Evolutionary conservation across 23 red algal genomes (phyloP), one percentile per base, ranked within the genome.

Genomic region (Chondrus crispus): DNA sequence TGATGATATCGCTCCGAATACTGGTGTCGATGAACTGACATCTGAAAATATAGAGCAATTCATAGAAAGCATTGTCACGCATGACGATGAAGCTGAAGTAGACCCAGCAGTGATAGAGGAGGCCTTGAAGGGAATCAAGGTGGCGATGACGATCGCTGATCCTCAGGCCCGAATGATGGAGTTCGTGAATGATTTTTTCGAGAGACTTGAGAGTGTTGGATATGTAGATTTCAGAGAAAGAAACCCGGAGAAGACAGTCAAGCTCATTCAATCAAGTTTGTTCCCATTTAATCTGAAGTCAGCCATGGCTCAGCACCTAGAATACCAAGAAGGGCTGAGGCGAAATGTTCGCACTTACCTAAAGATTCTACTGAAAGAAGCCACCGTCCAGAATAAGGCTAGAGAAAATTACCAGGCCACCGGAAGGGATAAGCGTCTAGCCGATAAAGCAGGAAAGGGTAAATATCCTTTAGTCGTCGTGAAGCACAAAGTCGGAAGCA

Each of bases 21-120:
- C 20, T 9, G 9, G n/a, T 11, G 46, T 83, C 9, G 46, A 83
- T 8, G 1, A 83, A 22, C 22, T 83, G 14, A 83, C 78, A 20
- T 54, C 46, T 16, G 78, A 62, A 13, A 20, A 83, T 22, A 83
- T 83, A 10, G 51, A 83, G 32, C 55, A 83, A 24, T 83, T 83
- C 52, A 62, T 83, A 26, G 43, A 14, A 48, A 0, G 8, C 28
- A 2, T 77, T 24, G 24, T 77, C 19, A 8, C 18, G 18, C 60
- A 66, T 66, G 18, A 8, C 26, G 71, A 76, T 10, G 20, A 35
- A 8, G 44, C 71, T 26, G 71, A 77, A 46, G 71, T 47, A 11
- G 46, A 83, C 51, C 78, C 51, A 11, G 51, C 8, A 20, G 78
- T 60, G 6, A 62, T 83, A 9, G 78, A 83, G 30, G 12, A n/a